A percentile compares a stretch with the other conserved stretches of the same genome.
Evolutionary conservation across 2,329 filamentous ascomycete genomes (phyloP).

Genomic region (Chaetomiaceae sp.): DNA sequence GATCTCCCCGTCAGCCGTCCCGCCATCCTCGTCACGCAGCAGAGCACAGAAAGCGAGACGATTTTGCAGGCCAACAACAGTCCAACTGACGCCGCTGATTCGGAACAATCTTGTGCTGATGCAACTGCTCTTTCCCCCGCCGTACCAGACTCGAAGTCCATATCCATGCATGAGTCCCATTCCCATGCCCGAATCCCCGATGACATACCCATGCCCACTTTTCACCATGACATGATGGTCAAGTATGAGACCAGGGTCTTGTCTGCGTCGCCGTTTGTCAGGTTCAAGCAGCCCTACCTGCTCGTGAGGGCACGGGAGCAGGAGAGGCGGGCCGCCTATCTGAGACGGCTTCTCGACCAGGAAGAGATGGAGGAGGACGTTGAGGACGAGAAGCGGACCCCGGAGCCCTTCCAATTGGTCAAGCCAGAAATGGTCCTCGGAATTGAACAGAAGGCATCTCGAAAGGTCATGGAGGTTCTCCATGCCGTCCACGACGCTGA

Average conservation of each 20-base stretch:
- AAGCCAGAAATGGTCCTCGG: slow-evolving; percentile 93
- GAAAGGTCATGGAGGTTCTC: slow-evolving; percentile 86
- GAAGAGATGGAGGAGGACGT: slow-evolving; percentile 53
- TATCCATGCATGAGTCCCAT: slow-evolving; percentile 39
- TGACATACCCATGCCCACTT: slow-evolving; percentile 79
- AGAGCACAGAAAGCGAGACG: slow-evolving; percentile 23
- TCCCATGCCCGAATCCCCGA: slow-evolving; percentile 58
- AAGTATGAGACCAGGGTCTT: slow-evolving; percentile 90
- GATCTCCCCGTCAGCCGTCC: slow-evolving; percentile 21
- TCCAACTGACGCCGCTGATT: slow-evolving; percentile 16
- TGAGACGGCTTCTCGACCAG: slow-evolving; percentile 79
- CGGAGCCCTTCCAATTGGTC: slow-evolving; percentile 80
- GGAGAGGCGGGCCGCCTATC: slow-evolving; percentile 74
- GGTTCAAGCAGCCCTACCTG: slow-evolving; percentile 89
- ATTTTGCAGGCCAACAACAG: slow-evolving; percentile 25
- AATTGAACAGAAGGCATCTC: slow-evolving; percentile 71
- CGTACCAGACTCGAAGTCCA: slow-evolving; percentile 26
- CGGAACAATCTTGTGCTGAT: slow-evolving; percentile 17
- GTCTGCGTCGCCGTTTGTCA: slow-evolving; percentile 93
- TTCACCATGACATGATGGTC: slow-evolving; percentile 91
- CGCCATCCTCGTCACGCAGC: slow-evolving; percentile 19
- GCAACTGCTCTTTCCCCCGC: slow-evolving; percentile 3
- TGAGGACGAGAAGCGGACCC: slow-evolving; percentile 57
- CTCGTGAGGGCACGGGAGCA: slow-evolving; percentile 89
- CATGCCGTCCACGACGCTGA: slow-evolving; percentile 95